These are phyloP conservation scores for Stagonosporopsis rhizophila DNA, from an alignment of 2,329 filamentous ascomycete genomes.

Conservation along the genomic window DNA sequence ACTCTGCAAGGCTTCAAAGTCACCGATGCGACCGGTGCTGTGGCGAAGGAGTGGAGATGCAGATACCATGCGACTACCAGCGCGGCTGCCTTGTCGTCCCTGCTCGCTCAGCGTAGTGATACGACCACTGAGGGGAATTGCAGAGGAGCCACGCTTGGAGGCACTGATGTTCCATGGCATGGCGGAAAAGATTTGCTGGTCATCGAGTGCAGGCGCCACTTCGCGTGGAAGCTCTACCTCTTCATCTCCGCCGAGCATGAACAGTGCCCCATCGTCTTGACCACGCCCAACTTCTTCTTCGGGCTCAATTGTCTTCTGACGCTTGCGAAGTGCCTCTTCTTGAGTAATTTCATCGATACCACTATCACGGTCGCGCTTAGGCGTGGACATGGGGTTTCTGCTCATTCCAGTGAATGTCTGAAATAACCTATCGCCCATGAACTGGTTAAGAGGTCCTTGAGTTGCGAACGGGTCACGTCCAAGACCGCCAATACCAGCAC, in stretches of 20 bases:
- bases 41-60: slow-evolving; percentile 68
- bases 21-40: slow-evolving; percentile 36
- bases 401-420: slow-evolving; percentile 54
- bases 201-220: slow-evolving; percentile 69
- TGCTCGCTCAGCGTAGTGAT: slow-evolving; percentile 49
- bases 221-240: slow-evolving; percentile 75
- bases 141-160: slow-evolving; percentile 61
- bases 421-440: slow-evolving; percentile 64
- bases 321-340: slow-evolving; percentile 43
- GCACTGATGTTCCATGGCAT: slow-evolving; percentile 73
- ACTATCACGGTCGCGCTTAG: slow-evolving; percentile 46
- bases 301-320: slow-evolving; percentile 40
- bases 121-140: slow-evolving; percentile 50
- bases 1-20: slow-evolving; percentile 37
- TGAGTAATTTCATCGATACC: slow-evolving; percentile 45
- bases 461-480: slow-evolving; percentile 48
- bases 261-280: slow-evolving; percentile 44
- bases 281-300: slow-evolving; percentile 46
- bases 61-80: slow-evolving; percentile 61
- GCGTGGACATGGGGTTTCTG: slow-evolving; percentile 29
- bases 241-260: slow-evolving; percentile 49
- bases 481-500: slow-evolving; percentile 63
- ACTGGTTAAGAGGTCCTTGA: slow-evolving; percentile 60
- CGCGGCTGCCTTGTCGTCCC: slow-evolving; percentile 43
- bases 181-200: slow-evolving; percentile 69